phyloP scores from a whole-genome alignment of 78 protist genomes.

The Guillardia theta region DNA sequence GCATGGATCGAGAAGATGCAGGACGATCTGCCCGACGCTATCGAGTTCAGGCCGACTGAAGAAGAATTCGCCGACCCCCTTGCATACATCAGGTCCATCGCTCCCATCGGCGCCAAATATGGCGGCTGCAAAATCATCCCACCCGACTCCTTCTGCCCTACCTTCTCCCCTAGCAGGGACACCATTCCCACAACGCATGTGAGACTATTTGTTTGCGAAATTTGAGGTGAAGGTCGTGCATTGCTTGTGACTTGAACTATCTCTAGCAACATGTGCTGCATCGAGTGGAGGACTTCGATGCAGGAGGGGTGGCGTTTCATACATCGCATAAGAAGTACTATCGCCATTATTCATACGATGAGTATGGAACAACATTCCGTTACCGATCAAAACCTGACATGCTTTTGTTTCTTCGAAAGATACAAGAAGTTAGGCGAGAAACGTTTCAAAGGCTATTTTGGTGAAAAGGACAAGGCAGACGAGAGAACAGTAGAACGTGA shows the following conservation, averaged over 20 bases:
- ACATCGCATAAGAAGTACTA: background rate
- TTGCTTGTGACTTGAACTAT: background rate
- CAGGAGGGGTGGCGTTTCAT: background rate
- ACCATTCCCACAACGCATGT: background rate
- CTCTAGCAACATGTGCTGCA: background rate
- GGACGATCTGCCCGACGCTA: background rate
- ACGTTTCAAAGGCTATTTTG: background rate
- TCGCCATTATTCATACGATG: background rate
- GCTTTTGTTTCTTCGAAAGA: background rate
- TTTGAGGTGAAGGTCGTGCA: background rate
- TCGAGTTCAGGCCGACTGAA: background rate
- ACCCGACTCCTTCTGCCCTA: background rate
- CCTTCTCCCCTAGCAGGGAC: background rate
- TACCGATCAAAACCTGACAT: background rate
- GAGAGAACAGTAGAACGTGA: background rate
- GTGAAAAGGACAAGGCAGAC: background rate
- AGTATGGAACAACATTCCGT: background rate
- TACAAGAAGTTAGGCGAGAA: background rate
- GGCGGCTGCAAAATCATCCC: slow-evolving; percentile 33
- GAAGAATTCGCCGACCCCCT: background rate
- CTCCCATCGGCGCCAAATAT: background rate
- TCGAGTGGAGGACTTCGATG: background rate
- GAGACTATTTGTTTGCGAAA: background rate
- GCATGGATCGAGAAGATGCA: background rate
- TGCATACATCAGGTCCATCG: background rate